Conservation (phyloP, 768 basidiomycete genomes). For the Boletus huronensis region DNA sequence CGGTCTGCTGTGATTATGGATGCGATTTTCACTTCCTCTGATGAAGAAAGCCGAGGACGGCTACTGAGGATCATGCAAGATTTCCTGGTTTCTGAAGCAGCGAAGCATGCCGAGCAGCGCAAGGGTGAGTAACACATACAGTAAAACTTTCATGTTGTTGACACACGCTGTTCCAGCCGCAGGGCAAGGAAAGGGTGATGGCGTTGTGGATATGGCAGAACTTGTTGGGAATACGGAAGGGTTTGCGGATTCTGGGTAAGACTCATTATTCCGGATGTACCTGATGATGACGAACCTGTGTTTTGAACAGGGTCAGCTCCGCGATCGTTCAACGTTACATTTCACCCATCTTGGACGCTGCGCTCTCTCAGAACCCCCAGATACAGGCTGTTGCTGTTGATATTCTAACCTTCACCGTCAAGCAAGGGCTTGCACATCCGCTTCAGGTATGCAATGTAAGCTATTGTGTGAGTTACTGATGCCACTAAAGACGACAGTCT, state of each 20-base stretch:
- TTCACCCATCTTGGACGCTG: conserved; percentile 73
- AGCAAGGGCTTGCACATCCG: conserved; percentile 94
- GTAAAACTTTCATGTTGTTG: neutral
- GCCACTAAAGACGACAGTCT: conserved; percentile 47
- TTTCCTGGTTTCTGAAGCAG: conserved; percentile 79
- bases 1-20: conserved; percentile 85
- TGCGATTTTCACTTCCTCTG: conserved; percentile 70
- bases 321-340: conserved; percentile 94
- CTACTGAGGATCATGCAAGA: conserved; percentile 88
- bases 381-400: conserved; percentile 86
- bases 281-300: neutral
- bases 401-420: conserved; percentile 88
- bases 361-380: conserved; percentile 62
- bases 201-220: conserved; percentile 83
- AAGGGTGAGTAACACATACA: conserved; percentile 44
- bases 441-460: conserved; percentile 58
- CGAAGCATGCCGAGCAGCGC: conserved; percentile 69
- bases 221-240: conserved; percentile 93
- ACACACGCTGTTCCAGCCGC: conserved; percentile 7
- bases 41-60: conserved; percentile 69
- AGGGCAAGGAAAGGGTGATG: conserved; percentile 23
- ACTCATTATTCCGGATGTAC: neutral
- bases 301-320: conserved; percentile 73
- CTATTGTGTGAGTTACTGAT: neutral
- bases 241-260: conserved; percentile 95